A percentile compares a stretch with the other conserved stretches of the same genome.
Evolutionary conservation across 345 rosid species (phyloP).

Genomic region (Adansonia digitata): DNA sequence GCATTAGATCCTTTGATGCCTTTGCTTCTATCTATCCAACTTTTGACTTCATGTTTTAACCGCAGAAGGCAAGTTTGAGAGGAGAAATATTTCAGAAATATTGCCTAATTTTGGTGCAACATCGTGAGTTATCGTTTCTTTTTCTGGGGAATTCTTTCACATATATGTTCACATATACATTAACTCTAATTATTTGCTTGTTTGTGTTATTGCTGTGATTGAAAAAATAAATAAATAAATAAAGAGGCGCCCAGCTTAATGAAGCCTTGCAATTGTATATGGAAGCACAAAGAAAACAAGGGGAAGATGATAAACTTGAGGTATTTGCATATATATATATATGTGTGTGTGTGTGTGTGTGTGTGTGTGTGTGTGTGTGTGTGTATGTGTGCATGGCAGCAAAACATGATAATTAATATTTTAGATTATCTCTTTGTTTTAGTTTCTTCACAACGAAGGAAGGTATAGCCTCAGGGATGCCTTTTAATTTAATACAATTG

Average conservation of each 20-base stretch:
- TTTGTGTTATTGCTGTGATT: background rate
- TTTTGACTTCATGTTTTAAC: background rate
- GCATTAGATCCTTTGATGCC: background rate
- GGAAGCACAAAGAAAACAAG: conserved; percentile 35
- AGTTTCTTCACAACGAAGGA: background rate
- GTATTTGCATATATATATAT: conserved; percentile 15
- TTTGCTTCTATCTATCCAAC: background rate
- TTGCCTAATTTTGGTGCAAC: conserved; percentile 54
- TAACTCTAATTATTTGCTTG: background rate
- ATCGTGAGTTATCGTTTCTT: conserved; percentile 29
- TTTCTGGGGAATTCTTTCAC: background rate
- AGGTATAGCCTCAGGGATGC: background rate
- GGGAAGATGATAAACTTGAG: conserved; percentile 36
- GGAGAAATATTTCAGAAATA: conserved; percentile 45
- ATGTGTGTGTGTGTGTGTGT: too few species aligned
- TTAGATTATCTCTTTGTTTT: background rate
- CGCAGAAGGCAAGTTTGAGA: conserved; percentile 50
- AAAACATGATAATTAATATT: background rate
- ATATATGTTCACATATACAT: background rate
- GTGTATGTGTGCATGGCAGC: background rate
- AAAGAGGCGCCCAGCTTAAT: conserved; percentile 48
- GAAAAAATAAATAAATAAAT: conserved; percentile 6
- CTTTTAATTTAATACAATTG: too few species aligned
- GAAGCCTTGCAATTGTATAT: conserved; percentile 47
- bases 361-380: too few species aligned